Percentiles rank a stretch among this genome's conserved stretches.
Evolutionary conservation across 352 stramenopile genomes (phyloP).

Genomic region (Phytophthora meadii): DNA sequence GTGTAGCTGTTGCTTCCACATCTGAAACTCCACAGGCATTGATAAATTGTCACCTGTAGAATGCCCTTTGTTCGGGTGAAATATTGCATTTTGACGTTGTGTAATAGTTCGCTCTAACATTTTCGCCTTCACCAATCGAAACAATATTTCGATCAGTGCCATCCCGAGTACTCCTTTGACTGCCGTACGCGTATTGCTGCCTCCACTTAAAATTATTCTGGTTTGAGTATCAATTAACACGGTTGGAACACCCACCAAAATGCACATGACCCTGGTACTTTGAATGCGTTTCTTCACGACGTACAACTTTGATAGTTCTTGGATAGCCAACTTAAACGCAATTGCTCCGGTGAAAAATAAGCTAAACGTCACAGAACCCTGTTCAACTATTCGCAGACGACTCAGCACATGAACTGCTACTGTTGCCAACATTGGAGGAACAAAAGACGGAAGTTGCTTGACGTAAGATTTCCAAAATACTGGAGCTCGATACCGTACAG

Average conservation of each 20-base stretch:
- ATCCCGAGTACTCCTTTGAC: slow-evolving; percentile 27
- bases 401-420: slow-evolving; percentile 1
- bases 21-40: slow-evolving; percentile 5
- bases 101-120: not conserved
- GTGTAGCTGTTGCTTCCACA: slow-evolving; percentile 23
- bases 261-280: slow-evolving; percentile 34
- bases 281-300: slow-evolving; percentile 21
- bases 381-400: slow-evolving; percentile 13
- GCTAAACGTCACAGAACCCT: not conserved
- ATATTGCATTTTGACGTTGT: slow-evolving; percentile 7
- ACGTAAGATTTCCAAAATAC: slow-evolving; percentile 14
- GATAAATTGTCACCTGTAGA: not conserved
- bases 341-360: slow-evolving; percentile 2
- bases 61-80: not conserved
- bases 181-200: slow-evolving; percentile 17
- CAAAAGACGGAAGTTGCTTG: not conserved
- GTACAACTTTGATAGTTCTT: slow-evolving; percentile 37
- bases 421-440: slow-evolving; percentile 1
- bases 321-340: slow-evolving; percentile 36
- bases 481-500: not conserved
- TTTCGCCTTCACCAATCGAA: slow-evolving; percentile 30
- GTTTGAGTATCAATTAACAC: slow-evolving; percentile 54
- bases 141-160: slow-evolving; percentile 37
- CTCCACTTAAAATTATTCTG: slow-evolving; percentile 37
- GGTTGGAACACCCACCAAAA: slow-evolving; percentile 42